These are phyloP conservation scores for Aspergillus pseudoviridinutans DNA, from an alignment of 2,329 filamentous ascomycete species.

Conservation along the genomic window DNA sequence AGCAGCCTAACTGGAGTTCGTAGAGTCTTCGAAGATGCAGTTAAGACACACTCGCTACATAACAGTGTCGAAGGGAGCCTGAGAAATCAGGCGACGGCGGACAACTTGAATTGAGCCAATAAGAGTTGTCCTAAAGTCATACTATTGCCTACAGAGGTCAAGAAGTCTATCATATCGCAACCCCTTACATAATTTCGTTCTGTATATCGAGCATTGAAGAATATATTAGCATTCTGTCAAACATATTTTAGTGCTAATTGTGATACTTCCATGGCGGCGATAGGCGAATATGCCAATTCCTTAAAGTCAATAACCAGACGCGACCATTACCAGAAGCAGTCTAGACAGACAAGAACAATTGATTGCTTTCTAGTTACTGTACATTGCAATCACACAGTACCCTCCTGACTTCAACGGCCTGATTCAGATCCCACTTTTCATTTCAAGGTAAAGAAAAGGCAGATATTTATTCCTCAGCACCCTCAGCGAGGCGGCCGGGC, in stretches of 20 bases:
- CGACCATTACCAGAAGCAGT: background rate
- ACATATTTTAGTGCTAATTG: background rate
- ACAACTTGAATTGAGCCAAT: background rate
- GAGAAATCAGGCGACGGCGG: background rate
- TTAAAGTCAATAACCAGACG: background rate
- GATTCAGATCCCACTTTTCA: background rate
- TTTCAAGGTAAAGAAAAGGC: constrained; percentile 3
- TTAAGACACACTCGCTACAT: background rate
- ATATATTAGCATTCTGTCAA: background rate
- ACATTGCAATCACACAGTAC: constrained; percentile 33
- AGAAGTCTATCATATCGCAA: background rate
- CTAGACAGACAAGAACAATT: constrained; percentile 6
- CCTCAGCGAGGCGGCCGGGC: constrained; percentile 39
- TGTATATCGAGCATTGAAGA: background rate
- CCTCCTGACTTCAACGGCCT: constrained; percentile 12
- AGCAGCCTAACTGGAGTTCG: no score
- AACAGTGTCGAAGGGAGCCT: background rate
- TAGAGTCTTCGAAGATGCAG: no score
- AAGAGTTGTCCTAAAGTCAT: background rate
- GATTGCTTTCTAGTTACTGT: constrained; percentile 42
- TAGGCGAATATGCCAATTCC: background rate
- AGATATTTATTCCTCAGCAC: constrained; percentile 30
- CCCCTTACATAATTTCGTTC: background rate
- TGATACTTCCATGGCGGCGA: background rate
- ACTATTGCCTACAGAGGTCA: background rate